A percentile compares a stretch with the other conserved stretches of the same genome.
phyloP scores from a whole-genome alignment of 768 basidiomycete genomes.

The Auriscalpium vulgare region DNA sequence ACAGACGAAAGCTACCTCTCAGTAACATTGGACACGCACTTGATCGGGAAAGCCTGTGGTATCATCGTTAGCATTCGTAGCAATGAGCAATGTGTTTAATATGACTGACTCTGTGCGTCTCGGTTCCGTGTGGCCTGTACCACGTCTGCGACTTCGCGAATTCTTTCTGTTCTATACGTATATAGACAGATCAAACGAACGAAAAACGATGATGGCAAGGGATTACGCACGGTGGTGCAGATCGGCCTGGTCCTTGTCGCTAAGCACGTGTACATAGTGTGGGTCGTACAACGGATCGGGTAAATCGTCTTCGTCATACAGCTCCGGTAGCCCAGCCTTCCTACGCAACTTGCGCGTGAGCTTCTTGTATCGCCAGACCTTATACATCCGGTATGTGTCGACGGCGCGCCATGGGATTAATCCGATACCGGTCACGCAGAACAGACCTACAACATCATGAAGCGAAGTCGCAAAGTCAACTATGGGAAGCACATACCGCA shows the following conservation, averaged over 20 bases:
- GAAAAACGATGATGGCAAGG: neutral
- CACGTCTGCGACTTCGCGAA: constrained; percentile 71
- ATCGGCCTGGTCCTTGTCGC: constrained; percentile 54
- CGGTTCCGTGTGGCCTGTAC: constrained; percentile 82
- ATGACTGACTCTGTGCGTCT: constrained; percentile 57
- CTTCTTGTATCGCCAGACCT: constrained; percentile 70
- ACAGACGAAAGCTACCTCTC: neutral
- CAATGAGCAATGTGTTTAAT: constrained; percentile 1
- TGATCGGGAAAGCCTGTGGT: constrained; percentile 61
- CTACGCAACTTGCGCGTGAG: constrained; percentile 48
- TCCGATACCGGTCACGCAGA: constrained; percentile 74
- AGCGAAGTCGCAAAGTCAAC: neutral
- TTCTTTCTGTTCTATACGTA: constrained; percentile 49
- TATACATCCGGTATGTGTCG: constrained; percentile 72
- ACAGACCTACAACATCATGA: constrained; percentile 41
- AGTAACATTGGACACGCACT: constrained; percentile 28
- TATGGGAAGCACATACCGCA: constrained; percentile 41
- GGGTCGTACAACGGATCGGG: constrained; percentile 71
- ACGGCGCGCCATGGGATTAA: constrained; percentile 68
- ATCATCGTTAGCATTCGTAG: constrained; percentile 21
- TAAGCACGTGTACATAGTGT: constrained; percentile 65
- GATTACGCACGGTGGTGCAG: constrained; percentile 51
- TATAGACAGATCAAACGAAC: constrained; percentile 2
- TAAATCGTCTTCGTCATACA: constrained; percentile 71
- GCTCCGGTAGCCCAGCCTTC: constrained; percentile 55